These are phyloP conservation scores for Umbellularia californica DNA, from an alignment of 164 flowering plant genomes.

Conservation along the genomic window DNA sequence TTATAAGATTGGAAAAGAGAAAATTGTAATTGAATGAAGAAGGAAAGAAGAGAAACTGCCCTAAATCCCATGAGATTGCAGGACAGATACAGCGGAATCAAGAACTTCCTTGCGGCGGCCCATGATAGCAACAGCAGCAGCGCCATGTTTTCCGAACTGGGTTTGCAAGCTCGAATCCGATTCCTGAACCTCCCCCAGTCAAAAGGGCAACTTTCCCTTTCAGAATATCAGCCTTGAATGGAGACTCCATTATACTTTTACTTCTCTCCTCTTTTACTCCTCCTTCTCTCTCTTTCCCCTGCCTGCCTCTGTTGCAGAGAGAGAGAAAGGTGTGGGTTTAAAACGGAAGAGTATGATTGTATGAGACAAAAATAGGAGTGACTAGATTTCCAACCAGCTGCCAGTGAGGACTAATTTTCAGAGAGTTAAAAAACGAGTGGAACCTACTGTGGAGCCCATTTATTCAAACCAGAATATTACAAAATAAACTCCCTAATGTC, in stretches of 20 bases:
- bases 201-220: conserved; percentile 71
- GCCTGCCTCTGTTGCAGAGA: no score
- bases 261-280: conserved; percentile 12
- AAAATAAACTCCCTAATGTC: no score
- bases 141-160: conserved; percentile 82
- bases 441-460: no score
- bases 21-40: not conserved
- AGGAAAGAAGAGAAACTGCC: conserved; percentile 14
- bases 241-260: conserved; percentile 30
- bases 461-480: no score
- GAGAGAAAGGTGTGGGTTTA: no score
- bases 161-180: conserved; percentile 71
- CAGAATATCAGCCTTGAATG: conserved; percentile 56
- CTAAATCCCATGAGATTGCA: conserved; percentile 54
- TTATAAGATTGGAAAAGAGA: not conserved
- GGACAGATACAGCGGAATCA: conserved; percentile 63
- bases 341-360: no score
- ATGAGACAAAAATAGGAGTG: no score
- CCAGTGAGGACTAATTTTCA: no score
- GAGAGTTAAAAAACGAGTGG: no score
- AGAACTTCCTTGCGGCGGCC: conserved; percentile 70
- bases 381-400: no score
- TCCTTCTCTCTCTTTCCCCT: not conserved
- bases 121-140: conserved; percentile 69
- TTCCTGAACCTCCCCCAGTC: conserved; percentile 89